Percentiles rank a stretch among this genome's conserved stretches.
Evolutionary conservation across 441 rosid genomes (phyloP).

Genomic region (Euphorbia celastroides): DNA sequence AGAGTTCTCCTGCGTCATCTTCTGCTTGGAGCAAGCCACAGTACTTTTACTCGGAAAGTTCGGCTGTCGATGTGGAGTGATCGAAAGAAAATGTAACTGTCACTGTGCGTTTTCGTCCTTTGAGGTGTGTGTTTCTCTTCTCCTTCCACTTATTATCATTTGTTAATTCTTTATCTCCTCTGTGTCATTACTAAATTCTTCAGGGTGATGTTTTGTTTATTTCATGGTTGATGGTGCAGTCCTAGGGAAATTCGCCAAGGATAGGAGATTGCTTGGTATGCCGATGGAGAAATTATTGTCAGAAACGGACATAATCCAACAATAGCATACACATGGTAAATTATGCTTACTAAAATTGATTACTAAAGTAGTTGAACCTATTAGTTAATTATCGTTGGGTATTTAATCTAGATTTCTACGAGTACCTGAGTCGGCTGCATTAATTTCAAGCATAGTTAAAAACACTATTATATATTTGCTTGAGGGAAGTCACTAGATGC

Average conservation of each 20-base stretch:
- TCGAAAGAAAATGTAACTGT: conserved; percentile 94
- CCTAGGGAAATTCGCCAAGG: conserved; percentile 99
- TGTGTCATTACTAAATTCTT: neutral
- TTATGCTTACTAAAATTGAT: conserved; percentile 9
- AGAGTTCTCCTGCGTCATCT: conserved; percentile 95
- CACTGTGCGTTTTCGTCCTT: conserved; percentile 96
- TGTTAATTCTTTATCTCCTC: neutral
- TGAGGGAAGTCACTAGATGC: neutral
- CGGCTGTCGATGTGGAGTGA: conserved; percentile 36
- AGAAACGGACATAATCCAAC: conserved; percentile 83
- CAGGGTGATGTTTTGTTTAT: conserved; percentile 18
- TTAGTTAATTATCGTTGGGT: neutral
- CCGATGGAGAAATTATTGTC: conserved; percentile 93
- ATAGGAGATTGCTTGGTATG: conserved; percentile 99
- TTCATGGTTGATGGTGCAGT: conserved; percentile 34
- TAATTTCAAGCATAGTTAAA: neutral
- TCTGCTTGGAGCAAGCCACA: conserved; percentile 87
- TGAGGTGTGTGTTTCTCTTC: conserved; percentile 45
- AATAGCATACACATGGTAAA: conserved; percentile 89
- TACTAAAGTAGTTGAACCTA: conserved; percentile 1
- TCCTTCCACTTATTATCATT: too few relatives aligned
- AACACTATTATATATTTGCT: neutral
- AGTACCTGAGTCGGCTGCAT: neutral
- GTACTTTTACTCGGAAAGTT: conserved; percentile 52
- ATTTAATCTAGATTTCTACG: conserved; percentile 1